Evolutionary conservation across 345 rosid species (phyloP), one percentile per base, ranked within the genome.

Genomic region (Anacardium occidentale): DNA sequence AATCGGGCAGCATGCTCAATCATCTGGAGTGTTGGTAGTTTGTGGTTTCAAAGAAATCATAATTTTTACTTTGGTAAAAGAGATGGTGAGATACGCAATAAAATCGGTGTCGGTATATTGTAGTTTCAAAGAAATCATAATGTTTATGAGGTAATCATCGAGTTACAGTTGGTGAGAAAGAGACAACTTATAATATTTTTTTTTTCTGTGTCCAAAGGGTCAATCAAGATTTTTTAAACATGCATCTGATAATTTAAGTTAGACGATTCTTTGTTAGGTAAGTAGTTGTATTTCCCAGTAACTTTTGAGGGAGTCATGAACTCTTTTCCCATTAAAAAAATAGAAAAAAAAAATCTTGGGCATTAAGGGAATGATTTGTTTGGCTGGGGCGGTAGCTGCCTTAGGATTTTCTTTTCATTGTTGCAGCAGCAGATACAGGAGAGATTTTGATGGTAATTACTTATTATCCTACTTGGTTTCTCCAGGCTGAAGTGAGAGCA

Each of bases 401-500:
- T 5, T 52, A 6, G 32, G 20, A 32, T 66, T 29, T 53, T 68
- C 8, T 24, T 69, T 57, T 57, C 40, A 7, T 17, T 7, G 42
- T 37, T 37, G 42, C 42, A 7, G 1, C 42, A 37, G 42, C 42
- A 37, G 42, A 37, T 37, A 37, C 42, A 7, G 7, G 0, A 5
- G 42, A 50, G 0, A 50, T 50, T 47, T 50, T 50, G 53, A 5
- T 25, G 12, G 34, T 6, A 69, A 18, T n/a, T 7, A 34, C 26
- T 2, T 52, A 72, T 2, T 52, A 72, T 53, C 10, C 50, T 29
- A 9, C 26, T 64, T 21, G 32, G 32, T 72, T 74, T 22, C 26
- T 56, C 12, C 80, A 87, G 94, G 90, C 87, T 44, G 90, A 89
- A 76, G 84, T 87, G 74, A 85, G 84, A 77, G 91, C 94, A 18